phyloP scores from a whole-genome alignment of 768 basidiomycete genomes.

The Austroboletus eburneus region DNA sequence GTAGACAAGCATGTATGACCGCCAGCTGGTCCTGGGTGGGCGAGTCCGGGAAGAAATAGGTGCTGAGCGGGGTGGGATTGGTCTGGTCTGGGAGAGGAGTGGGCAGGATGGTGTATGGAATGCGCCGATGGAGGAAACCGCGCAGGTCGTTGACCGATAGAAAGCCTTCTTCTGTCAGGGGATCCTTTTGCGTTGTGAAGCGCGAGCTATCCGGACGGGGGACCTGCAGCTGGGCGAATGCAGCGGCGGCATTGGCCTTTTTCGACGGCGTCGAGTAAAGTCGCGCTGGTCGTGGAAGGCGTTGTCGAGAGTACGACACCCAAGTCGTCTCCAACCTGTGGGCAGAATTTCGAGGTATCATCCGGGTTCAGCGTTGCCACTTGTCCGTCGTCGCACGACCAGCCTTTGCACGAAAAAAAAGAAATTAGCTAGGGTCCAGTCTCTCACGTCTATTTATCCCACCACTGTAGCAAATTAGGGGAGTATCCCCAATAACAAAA shows the following conservation, averaged over 20 bases:
- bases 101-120: slow-evolving; percentile 57
- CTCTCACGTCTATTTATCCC: slow-evolving; percentile 1
- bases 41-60: slow-evolving; percentile 61
- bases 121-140: slow-evolving; percentile 45
- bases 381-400: slow-evolving; percentile 16
- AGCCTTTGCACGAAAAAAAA: not conserved
- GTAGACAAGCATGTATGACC: slow-evolving; percentile 80
- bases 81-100: slow-evolving; percentile 56
- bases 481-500: too few species aligned
- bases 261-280: slow-evolving; percentile 67
- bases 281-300: slow-evolving; percentile 65
- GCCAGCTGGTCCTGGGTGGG: slow-evolving; percentile 64
- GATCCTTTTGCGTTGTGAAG: slow-evolving; percentile 26
- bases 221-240: slow-evolving; percentile 35
- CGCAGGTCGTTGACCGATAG: slow-evolving; percentile 38
- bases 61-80: slow-evolving; percentile 34
- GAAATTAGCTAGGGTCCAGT: slow-evolving; percentile 3
- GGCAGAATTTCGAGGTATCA: slow-evolving; percentile 30
- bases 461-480: too few species aligned
- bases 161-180: slow-evolving; percentile 14
- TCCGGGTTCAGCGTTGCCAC: slow-evolving; percentile 11
- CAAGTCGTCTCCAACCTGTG: slow-evolving; percentile 36
- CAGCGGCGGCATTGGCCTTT: slow-evolving; percentile 47
- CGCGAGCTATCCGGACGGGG: slow-evolving; percentile 38
- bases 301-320: slow-evolving; percentile 59